Evolutionary conservation across 2,329 filamentous ascomycete species (phyloP), one percentile per base, ranked within the genome.

Genomic region (Diaporthe nobilis): DNA sequence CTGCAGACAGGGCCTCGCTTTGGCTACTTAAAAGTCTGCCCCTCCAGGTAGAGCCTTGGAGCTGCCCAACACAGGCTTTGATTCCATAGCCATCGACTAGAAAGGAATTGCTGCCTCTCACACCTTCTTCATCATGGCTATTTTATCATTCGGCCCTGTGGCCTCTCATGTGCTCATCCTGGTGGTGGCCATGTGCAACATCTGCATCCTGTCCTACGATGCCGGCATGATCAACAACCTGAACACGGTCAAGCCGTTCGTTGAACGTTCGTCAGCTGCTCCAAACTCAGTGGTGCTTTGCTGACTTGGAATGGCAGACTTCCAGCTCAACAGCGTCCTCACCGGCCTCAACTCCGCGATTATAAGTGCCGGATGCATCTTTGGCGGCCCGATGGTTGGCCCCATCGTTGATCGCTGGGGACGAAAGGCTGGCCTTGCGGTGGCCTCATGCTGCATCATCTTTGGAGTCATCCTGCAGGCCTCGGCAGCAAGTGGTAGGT

Each of bases 321-420:
- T 63, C 58, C n/a, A 63, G 1, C 58, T 63, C 3, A 28, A 63
- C 37, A 63, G 58, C 58, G 39, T 28, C 8, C 58, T 63, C 15
- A 63, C 37, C n/a, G 58, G 58, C n/a, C 58, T 63, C n/a, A 63
- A 63, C 37, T 63, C 58, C n/a, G 58, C 58, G n/a, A 63, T 63
- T 20, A 25, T 63, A 8, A 63, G 58, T 42, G 58, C 58, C n/a
- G 58, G 58, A 3, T 63, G 58, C 37, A 63, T 63, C n/a, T 44
- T 63, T 25, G 58, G 58, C 13, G 58, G 58, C 15, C 58, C 37
- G n/a, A 42, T 61, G 58, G 58, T 61, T 44, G 58, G 58, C 20
- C 58, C 58, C 2, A 61, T 61, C n/a, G 58, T 61, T 42, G 58
- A 61, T 42, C 58, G 34, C 15, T 61, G 58, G 58, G 58, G 58